Conservation (phyloP, 495 filamentous ascomycete genomes). For the Tricharina praecox region DNA sequence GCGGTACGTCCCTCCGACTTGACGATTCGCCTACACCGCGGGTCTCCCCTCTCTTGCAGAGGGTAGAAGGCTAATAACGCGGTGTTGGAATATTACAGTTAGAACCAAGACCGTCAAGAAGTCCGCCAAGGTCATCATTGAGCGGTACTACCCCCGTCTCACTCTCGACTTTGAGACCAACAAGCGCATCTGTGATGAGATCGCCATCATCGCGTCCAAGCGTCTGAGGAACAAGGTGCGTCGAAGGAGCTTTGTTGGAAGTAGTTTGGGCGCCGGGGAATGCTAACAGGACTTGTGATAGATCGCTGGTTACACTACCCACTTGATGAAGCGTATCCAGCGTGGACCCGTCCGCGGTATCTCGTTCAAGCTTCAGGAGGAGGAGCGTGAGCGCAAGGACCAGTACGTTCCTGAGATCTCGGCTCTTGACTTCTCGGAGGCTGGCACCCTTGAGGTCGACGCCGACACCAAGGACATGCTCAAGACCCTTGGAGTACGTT, state of each 20-base stretch:
- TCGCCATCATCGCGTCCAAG: constrained; percentile 97
- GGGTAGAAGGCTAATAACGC: constrained; percentile 27
- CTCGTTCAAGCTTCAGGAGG: constrained; percentile 99
- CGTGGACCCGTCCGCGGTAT: constrained; percentile 98
- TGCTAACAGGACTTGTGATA: constrained; percentile 24
- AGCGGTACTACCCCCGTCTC: constrained; percentile 96
- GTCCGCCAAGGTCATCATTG: constrained; percentile 99
- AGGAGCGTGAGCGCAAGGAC: constrained; percentile 99
- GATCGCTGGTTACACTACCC: constrained; percentile 98
- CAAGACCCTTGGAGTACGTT: constrained; percentile 92
- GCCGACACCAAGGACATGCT: constrained; percentile 93
- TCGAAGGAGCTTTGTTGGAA: no score
- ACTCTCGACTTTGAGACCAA: constrained; percentile 99
- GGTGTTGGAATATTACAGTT: constrained; percentile 24
- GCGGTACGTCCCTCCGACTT: constrained; percentile 15
- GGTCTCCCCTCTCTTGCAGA: constrained; percentile 26
- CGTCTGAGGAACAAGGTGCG: constrained; percentile 91
- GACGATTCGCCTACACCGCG: constrained; percentile 12
- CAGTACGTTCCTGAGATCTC: constrained; percentile 99
- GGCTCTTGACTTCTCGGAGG: constrained; percentile 91
- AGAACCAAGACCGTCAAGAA: constrained; percentile 79
- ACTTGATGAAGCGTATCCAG: constrained; percentile 98
- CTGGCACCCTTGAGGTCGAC: constrained; percentile 85
- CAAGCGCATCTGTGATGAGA: constrained; percentile 99
- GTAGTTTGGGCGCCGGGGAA: not conserved